Evolutionary conservation across 129 eudicot species (phyloP), one percentile per base, ranked within the genome.

Genomic region (Escallonia rubra): DNA sequence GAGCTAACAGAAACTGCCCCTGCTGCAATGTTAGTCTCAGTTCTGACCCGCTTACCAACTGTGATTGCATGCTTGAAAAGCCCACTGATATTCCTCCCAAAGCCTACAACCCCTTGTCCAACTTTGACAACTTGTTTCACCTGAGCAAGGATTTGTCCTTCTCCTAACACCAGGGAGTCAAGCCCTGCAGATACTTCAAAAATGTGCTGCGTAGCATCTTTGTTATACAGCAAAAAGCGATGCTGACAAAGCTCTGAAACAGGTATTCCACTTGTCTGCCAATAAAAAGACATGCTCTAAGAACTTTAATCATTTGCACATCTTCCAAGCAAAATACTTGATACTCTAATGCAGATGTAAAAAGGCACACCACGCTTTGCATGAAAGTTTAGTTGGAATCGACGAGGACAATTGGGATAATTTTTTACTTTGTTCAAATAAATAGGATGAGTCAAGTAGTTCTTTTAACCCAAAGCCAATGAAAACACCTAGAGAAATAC

Each of bases 1-100:
- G 95, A 90, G 76, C 97, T 90, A 2, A 90, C 92, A 1, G 97
- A 90, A n/a, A 87, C 97, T 3, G 97, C 97, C 4, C 97, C 95
- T 3, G 89, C 83, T 42, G 90, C 85, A 56, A 90, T 87, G 65
- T 68, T 85, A 9, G 95, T 87, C 65, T 90, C 90, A 40, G 86
- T 84, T 63, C 97, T 63, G 55, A 90, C 97, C 48, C 96, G 72
- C 64, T 90, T 90, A 5, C 95, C 92, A 11, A 90, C 92, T 57
- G 90, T 87, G 69, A 90, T 90, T 12, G 95, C 97, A 45, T 90
- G 95, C 82, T 92, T 88, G 72, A 92, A 92, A 44, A 92, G 78
- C 11, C 97, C 92, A 10, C 97, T 87, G 41, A 87, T 87, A 78
- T 90, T 90, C 68, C 97, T 81, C 0, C 97, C 98, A 38, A 88